Evolutionary conservation across 2,329 filamentous ascomycete genomes (phyloP), one percentile per base, ranked within the genome.

Genomic region (Alternaria gansuensis): DNA sequence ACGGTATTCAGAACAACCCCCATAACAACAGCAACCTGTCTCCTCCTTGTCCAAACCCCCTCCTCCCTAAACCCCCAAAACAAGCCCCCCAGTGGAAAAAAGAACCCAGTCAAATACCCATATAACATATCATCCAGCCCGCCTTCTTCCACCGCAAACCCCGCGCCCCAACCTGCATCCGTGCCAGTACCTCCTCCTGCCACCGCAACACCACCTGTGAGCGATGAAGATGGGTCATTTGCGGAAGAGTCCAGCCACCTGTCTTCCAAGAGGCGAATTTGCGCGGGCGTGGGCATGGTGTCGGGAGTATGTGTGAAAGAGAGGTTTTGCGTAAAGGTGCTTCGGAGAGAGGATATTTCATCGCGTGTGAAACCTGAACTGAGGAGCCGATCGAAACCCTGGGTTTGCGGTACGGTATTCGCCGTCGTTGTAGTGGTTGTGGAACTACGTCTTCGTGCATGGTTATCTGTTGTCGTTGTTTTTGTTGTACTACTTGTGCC

Each of bases 41-140:
- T 90, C 70, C 93, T 84, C 72, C 90, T 87, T 60, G 88, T 90
- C 87, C 93, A 96, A 59, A 98, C 88, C 0, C 91, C 93, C 57
- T 95, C 91, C 77, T 97, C 92, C 59, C 93, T 84, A 65, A 94
- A 85, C 49, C 96, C 81, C 92, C 93, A 97, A 51, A 90, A 88
- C 56, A 94, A 81, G 70, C 91, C 93, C 0, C 92, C 94, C 9
- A 98, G 78, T 4, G 95, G 95, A 87, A 94, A 98, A 76, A 99
- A 90, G 82, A 98, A 99, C 0, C 95, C 95, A 70, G 95, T 91
- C 59, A 96, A 81, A 77, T 95, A 92, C 4, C 93, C 95, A 79
- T 89, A 91, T 58, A 98, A 83, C 81, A 97, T 87, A 71, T 96
- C 89, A 72, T 98, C 94, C 43, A 97, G 81, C 10, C 90, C 84